Evolutionary conservation across 2,329 filamentous ascomycete genomes (phyloP), one percentile per base, ranked within the genome.

Genomic region (Aspergillus floridensis): DNA sequence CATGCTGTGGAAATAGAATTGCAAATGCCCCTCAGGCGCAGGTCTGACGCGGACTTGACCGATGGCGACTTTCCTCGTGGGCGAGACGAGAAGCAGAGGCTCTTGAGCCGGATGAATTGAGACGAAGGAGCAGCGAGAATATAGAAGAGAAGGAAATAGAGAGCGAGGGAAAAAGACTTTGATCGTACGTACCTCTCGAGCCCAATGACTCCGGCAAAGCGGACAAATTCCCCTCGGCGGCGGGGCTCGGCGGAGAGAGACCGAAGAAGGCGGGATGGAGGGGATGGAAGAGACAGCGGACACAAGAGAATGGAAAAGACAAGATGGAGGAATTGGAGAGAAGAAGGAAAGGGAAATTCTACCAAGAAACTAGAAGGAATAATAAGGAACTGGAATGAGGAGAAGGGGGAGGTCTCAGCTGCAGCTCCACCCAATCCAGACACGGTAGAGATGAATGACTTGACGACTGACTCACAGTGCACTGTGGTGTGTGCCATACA

Each of bases 1-100:
- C 64, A 66, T 63, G 59, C 61, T 64, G 61, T 49, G 59, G 31
- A 44, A 32, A 26, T 46, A 12, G 12, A 55, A 14, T 32, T 26
- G 53, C 41, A 55, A 55, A 46, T 29, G 19, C 19, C 44, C 26
- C 16, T 41, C 52, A 31, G 11, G 52, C 19, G 38, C 11, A 46
- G 46, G 21, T 32, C 41, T 41, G 31, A 35, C 26, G 46, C 29
- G 12, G 49, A 38, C 49, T 53, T 31, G 32, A 52, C 24, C 56
- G 31, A 46, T 7, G 14, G 49, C 49, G 31, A 51, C 26, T 51
- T 35, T 19, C 21, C 26, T 32, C 19, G 12, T 19, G 49, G 11
- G 26, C 49, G 49, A 21, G 26, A 16, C n/a, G 50, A 38, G 50
- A 14, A 14, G 16, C 10, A 24, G 31, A 52, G 38, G n/a, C 16